These are phyloP conservation scores for Aspergillus ochraceoroseus DNA, from an alignment of 2,329 filamentous ascomycete genomes.

Conservation along the genomic window DNA sequence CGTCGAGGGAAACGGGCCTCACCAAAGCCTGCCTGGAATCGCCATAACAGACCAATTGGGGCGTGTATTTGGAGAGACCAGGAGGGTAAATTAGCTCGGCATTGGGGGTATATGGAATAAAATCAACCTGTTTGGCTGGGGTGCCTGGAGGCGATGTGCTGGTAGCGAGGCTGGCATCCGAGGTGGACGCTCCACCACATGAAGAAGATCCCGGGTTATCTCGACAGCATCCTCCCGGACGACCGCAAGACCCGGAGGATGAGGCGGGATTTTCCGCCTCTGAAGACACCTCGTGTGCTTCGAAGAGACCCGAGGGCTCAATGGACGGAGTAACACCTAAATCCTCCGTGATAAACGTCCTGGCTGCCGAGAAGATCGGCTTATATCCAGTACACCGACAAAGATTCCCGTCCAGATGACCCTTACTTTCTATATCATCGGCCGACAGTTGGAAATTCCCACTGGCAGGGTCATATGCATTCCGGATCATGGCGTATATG, in stretches of 20 bases:
- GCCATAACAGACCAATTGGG: conserved; percentile 71
- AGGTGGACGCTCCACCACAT: conserved; percentile 9
- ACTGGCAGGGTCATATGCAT: conserved; percentile 63
- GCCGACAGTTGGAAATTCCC: conserved; percentile 68
- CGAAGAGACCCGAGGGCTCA: background rate
- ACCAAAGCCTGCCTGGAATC: conserved; percentile 84
- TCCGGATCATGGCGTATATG: conserved; percentile 44
- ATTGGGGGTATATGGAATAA: conserved; percentile 81
- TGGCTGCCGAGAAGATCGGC: conserved; percentile 79
- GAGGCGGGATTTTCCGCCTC: background rate
- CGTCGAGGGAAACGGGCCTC: conserved; percentile 69
- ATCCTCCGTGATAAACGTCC: conserved; percentile 61
- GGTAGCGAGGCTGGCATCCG: conserved; percentile 2
- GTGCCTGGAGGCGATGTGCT: conserved; percentile 1
- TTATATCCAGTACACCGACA: conserved; percentile 85
- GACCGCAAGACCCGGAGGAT: conserved; percentile 20
- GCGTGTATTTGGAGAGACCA: conserved; percentile 67
- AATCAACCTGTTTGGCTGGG: conserved; percentile 58
- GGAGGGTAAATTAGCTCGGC: conserved; percentile 88
- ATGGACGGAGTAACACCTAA: conserved; percentile 26
- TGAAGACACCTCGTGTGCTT: background rate
- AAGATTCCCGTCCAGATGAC: conserved; percentile 76
- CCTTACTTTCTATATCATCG: conserved; percentile 65
- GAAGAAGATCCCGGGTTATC: conserved; percentile 15
- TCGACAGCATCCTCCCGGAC: conserved; percentile 27